These are phyloP conservation scores for Rehmannia glutinosa DNA, from an alignment of 257 asterid genomes.

Conservation along the genomic window DNA sequence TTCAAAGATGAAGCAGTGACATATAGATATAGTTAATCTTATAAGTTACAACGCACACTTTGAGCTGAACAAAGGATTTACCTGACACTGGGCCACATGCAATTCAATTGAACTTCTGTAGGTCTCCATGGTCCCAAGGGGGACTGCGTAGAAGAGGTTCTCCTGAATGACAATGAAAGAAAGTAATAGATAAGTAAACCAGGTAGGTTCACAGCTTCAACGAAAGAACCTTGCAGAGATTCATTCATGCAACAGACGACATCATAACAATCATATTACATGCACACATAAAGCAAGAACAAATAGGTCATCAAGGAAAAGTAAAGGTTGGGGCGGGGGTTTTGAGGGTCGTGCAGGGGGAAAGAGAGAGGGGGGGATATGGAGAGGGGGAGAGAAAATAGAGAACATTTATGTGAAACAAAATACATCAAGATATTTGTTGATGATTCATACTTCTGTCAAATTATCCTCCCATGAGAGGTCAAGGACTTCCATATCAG, in stretches of 20 bases:
- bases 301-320: slow-evolving; percentile 1
- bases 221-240: slow-evolving; percentile 3
- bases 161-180: slow-evolving; percentile 46
- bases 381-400: background rate
- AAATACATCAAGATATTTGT: slow-evolving; percentile 9
- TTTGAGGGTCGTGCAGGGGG: background rate
- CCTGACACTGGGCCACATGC: slow-evolving; percentile 59
- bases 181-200: slow-evolving; percentile 15
- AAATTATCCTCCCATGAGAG: slow-evolving; percentile 56
- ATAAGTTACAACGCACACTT: slow-evolving; percentile 5
- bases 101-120: slow-evolving; percentile 68
- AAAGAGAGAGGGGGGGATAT: background rate
- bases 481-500: slow-evolving; percentile 49
- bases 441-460: slow-evolving; percentile 52
- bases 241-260: slow-evolving; percentile 5
- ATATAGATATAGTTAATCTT: slow-evolving; percentile 1
- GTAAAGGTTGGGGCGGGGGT: background rate
- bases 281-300: slow-evolving; percentile 20
- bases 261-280: background rate
- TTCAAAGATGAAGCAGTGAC: slow-evolving; percentile 13
- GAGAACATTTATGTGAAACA: background rate
- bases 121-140: slow-evolving; percentile 60
- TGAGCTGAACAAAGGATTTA: slow-evolving; percentile 28
- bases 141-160: slow-evolving; percentile 64
- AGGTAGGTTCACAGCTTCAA: slow-evolving; percentile 6